Conservation (phyloP, 441 rosid genomes). For the Pelargonium cotyledonis region DNA sequence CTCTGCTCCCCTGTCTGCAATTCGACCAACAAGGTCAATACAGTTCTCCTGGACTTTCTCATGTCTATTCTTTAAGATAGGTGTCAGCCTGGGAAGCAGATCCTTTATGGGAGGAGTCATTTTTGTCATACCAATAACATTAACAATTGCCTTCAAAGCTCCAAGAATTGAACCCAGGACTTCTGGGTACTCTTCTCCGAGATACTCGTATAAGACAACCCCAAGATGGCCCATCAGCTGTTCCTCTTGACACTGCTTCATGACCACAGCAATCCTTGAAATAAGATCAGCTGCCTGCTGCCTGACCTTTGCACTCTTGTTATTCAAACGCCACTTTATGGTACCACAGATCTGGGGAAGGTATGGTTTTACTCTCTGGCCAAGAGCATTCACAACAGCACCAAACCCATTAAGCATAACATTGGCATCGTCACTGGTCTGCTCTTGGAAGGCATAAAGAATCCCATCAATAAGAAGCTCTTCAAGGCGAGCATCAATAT, state of each 20-base stretch:
- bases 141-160: constrained; percentile 93
- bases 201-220: constrained; percentile 83
- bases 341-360: constrained; percentile 99
- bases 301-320: constrained; percentile 95
- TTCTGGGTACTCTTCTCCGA: constrained; percentile 98
- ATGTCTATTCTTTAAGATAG: constrained; percentile 92
- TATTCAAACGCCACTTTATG: constrained; percentile 97
- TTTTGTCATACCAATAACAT: constrained; percentile 96
- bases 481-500: constrained; percentile 80
- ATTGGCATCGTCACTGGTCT: constrained; percentile 92
- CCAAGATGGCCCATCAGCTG: constrained; percentile 99
- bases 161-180: constrained; percentile 95
- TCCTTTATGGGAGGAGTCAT: constrained; percentile 99
- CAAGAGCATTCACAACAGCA: constrained; percentile 92
- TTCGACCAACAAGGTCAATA: constrained; percentile 90
- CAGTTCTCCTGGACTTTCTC: constrained; percentile 99
- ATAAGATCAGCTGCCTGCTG: constrained; percentile 98
- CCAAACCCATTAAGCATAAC: constrained; percentile 98
- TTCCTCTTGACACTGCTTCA: constrained; percentile 97
- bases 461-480: constrained; percentile 97
- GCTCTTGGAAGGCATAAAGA: constrained; percentile 96
- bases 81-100: constrained; percentile 92
- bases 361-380: constrained; percentile 92
- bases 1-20: constrained; percentile 97
- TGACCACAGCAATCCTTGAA: constrained; percentile 87